These are phyloP conservation scores for Arabis alpina DNA, from an alignment of 345 rosid species.

Conservation along the genomic window DNA sequence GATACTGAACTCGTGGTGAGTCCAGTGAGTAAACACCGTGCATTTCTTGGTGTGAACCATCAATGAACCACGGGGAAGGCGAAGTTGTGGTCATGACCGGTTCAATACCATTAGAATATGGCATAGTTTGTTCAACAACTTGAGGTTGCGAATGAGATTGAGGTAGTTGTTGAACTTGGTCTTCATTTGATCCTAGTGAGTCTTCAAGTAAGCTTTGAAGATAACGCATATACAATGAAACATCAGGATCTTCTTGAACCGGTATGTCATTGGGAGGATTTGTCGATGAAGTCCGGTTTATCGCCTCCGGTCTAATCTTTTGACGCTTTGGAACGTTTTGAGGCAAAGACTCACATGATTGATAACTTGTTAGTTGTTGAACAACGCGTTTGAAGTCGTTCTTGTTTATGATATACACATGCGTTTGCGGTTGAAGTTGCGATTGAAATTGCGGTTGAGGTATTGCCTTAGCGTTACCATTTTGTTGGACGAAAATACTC, in stretches of 20 bases:
- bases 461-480: slow-evolving; percentile 45
- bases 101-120: slow-evolving; percentile 52
- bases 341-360: slow-evolving; percentile 62
- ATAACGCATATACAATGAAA: slow-evolving; percentile 68
- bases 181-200: slow-evolving; percentile 52
- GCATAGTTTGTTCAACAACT: slow-evolving; percentile 36
- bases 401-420: slow-evolving; percentile 84
- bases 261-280: slow-evolving; percentile 35
- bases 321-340: slow-evolving; percentile 61
- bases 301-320: not conserved
- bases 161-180: slow-evolving; percentile 44
- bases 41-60: slow-evolving; percentile 49
- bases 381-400: slow-evolving; percentile 74
- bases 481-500: slow-evolving; percentile 68
- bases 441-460: slow-evolving; percentile 51
- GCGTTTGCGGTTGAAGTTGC: slow-evolving; percentile 54
- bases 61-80: slow-evolving; percentile 48
- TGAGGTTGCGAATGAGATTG: slow-evolving; percentile 28
- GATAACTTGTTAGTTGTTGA: slow-evolving; percentile 79
- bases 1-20: slow-evolving; percentile 62
- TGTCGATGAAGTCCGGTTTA: slow-evolving; percentile 45
- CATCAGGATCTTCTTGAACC: slow-evolving; percentile 57
- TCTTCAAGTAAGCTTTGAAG: slow-evolving; percentile 58
- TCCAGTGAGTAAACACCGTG: slow-evolving; percentile 56
- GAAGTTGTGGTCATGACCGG: slow-evolving; percentile 43